Evolutionary conservation across 176 grass and related monocot genomes (phyloP), one percentile per base, ranked within the genome.

Genomic region (Tillandsia fasciculata): DNA sequence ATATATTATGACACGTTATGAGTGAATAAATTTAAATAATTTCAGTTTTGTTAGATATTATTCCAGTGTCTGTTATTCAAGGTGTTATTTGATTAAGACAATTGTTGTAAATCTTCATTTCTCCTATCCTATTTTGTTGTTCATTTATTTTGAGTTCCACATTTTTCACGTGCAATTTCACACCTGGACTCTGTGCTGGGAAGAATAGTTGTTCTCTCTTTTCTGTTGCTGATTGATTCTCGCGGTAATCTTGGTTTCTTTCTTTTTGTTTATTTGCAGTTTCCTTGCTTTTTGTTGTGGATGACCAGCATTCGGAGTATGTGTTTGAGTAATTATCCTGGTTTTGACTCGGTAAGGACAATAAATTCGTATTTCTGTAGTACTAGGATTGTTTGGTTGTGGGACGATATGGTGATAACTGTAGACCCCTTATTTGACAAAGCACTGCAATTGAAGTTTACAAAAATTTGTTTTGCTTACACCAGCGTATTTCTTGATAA

Each of bases 281-380:
- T 84, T 15, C 92, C 86, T 76, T 84, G 78, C 73, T 96, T 96
- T 87, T 67, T 96, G 52, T 67, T 91, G 65, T 96, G 88, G 81
- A 96, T 92, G 92, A 72, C 63, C 74, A 87, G 68, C 67, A 87
- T 96, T 72, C 70, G 88, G 49, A 87, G 71, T 51, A 89, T 96
- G 92, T 92, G 92, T 70, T 79, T 92, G 61, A 77, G 66, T 28
- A 77, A 85, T 79, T 81, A 96, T 78, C 79, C 86, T 85, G 92
- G 88, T 51, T 75, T 96, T 48, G 81, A 87, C 78, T 89, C 76
- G 76, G 92, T 96, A 96, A 69, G 86, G 79, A 69, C 14, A 76
- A 79, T 53, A 64, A 74, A 63, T 77, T 84, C 63, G 59, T 79
- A 69, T 71, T 65, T 10, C 18, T 42, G 3, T 42, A 42, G 33